Conservation (phyloP, 805 yeast species). For the Candida tallmaniae region DNA sequence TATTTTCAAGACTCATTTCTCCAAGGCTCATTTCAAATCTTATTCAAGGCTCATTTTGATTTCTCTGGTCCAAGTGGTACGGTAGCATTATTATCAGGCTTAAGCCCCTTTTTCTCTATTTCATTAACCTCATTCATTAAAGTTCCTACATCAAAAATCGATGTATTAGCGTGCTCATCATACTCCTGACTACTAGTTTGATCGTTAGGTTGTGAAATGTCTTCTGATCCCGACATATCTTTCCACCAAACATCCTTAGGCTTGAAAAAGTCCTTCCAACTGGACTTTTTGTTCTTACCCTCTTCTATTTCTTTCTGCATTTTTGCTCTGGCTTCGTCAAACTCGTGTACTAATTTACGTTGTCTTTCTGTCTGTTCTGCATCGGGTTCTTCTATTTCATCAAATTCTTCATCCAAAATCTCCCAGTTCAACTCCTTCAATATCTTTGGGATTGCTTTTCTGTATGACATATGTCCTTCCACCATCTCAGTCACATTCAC, state of each 20-base stretch:
- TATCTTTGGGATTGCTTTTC: constrained; percentile 86
- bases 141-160: constrained; percentile 44
- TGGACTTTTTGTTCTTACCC: constrained; percentile 24
- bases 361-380: constrained; percentile 82
- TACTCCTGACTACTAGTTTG: constrained; percentile 11
- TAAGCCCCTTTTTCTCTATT: constrained; percentile 26
- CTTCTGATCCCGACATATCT: constrained; percentile 29
- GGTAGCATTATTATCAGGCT: constrained; percentile 1
- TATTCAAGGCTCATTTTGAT: too few species aligned
- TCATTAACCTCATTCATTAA: constrained; percentile 40
- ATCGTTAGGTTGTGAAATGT: constrained; percentile 9
- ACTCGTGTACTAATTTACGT: constrained; percentile 74
- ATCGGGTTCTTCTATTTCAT: constrained; percentile 94
- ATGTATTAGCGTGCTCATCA: constrained; percentile 18
- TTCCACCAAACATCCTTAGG: constrained; percentile 57
- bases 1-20: too few species aligned
- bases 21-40: too few species aligned
- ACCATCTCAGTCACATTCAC: constrained; percentile 82
- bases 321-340: constrained; percentile 76
- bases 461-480: constrained; percentile 96
- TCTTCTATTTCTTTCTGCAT: constrained; percentile 42
- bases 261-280: constrained; percentile 47
- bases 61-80: constrained; percentile 2
- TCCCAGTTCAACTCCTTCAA: constrained; percentile 69
- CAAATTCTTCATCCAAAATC: constrained; percentile 83